Base-by-base conservation (phyloP, 768 basidiomycete genomes). In the Russula sp. region DNA sequence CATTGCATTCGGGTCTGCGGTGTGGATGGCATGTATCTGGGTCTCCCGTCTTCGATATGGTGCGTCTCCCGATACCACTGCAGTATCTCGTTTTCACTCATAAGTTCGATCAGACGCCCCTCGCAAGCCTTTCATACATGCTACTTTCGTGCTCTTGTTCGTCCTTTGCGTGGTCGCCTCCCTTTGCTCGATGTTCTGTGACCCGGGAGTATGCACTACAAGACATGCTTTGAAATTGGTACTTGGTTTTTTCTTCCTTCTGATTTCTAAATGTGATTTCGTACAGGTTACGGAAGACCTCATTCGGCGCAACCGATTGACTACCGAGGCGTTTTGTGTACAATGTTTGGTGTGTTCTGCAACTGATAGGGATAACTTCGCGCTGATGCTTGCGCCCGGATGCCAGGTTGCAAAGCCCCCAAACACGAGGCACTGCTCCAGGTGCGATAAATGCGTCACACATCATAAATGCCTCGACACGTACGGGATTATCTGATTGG, bases 391-490 rank as follows among this genome's bases (percentile, higher is more conserved):
- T 14, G 20, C 35, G 7, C 11, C 13, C 20, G 52, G n/a, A 10
- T 54, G 32, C 27, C 31, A 63, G 62, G 27, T 16, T 45, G 57
- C 10, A 4, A 59, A 27, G 31, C 27, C 31, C 5, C 37, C 42
- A 1, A 16, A 22, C 31, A 35, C 52, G 0, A 49, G 14, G 31
- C 62, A 63, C 47, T 63, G 62, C 27, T 22, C 31, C 7, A 13
- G 1, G 20, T 63, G 62, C 62, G 54, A 63, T 37, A 59, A 42
- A 59, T 63, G 62, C 31, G 14, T 63, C 34, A 42, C 37, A 7
- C 42, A 22, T 47, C 37, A 13, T 31, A 5, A 13, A 48, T 31
- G 14, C 44, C 22, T 27, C 37, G 11, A 11, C 18, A 5, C 14
- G 62, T 63, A 58, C 4, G 57, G 27, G 4, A 47, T n/a, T 5